These are phyloP conservation scores for Straminergon stramineum DNA, from an alignment of 225 moss, liverwort and hornwort genomes.

Conservation along the genomic window DNA sequence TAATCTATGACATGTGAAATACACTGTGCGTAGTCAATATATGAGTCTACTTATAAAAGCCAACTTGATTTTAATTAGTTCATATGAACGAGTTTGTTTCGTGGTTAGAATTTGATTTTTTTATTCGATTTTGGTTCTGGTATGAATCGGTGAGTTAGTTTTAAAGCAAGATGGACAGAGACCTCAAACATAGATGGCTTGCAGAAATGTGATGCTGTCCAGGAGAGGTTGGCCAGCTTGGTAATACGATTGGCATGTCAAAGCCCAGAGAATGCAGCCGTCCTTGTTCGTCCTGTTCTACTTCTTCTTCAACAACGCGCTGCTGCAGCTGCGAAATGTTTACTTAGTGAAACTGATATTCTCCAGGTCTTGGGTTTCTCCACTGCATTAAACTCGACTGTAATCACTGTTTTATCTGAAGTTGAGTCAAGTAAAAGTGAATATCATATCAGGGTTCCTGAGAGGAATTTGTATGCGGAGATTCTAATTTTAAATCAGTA, in stretches of 20 bases:
- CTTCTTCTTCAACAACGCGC: slow-evolving; percentile 60
- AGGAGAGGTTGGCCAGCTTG: slow-evolving; percentile 63
- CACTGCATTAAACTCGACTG: neutral
- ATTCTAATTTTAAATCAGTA: neutral
- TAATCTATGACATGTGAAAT: neutral
- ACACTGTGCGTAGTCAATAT: neutral
- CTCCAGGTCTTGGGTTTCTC: slow-evolving; percentile 38
- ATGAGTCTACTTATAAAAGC: neutral
- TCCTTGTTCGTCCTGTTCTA: slow-evolving; percentile 64
- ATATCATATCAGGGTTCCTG: neutral
- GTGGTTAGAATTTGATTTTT: neutral
- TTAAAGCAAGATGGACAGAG: neutral
- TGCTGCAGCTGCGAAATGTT: slow-evolving; percentile 26
- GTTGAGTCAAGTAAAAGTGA: neutral
- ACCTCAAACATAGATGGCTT: slow-evolving; percentile 15
- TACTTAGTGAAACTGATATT: slow-evolving; percentile 41
- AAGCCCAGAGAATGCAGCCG: slow-evolving; percentile 72
- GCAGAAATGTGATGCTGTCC: slow-evolving; percentile 73
- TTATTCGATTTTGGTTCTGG: neutral
- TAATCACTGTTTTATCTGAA: neutral
- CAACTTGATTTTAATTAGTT: neutral
- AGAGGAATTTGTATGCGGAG: neutral
- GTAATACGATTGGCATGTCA: slow-evolving; percentile 71
- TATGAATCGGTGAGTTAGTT: neutral
- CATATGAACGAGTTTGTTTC: neutral